Evolutionary conservation across 2,329 filamentous ascomycete genomes (phyloP).

Genomic region (Diaporthe sp.): DNA sequence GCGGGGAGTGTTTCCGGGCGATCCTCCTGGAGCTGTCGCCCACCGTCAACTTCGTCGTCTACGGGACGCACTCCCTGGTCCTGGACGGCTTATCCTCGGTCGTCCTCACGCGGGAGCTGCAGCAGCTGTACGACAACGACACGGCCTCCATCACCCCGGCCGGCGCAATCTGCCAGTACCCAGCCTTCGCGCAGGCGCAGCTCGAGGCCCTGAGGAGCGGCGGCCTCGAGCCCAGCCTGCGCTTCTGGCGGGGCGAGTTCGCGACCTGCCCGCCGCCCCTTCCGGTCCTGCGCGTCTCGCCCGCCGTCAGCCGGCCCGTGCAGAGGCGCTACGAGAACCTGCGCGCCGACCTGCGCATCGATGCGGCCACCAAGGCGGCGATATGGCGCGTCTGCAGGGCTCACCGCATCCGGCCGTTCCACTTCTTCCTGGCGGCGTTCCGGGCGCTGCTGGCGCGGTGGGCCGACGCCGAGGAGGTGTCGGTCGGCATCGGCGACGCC

Average conservation of each 20-base stretch:
- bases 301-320: background rate
- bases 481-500: slow-evolving; percentile 63
- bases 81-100: slow-evolving; percentile 1
- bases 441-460: slow-evolving; percentile 42
- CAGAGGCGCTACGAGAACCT: slow-evolving; percentile 16
- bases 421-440: slow-evolving; percentile 53
- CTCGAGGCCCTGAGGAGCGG: background rate
- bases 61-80: slow-evolving; percentile 3
- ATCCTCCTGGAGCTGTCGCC: slow-evolving; percentile 1
- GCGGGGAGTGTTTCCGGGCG: background rate
- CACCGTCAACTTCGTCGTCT: slow-evolving; percentile 7
- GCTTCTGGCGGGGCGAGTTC: background rate
- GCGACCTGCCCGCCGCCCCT: background rate
- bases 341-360: slow-evolving; percentile 8
- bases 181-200: background rate
- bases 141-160: background rate
- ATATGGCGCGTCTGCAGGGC: slow-evolving; percentile 1
- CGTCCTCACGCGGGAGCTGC: slow-evolving; percentile 2
- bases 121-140: slow-evolving; percentile 10
- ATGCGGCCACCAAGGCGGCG: slow-evolving; percentile 5
- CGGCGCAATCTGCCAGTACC: background rate
- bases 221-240: background rate
- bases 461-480: slow-evolving; percentile 52
- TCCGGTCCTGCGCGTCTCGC: background rate
- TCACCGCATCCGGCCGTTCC: slow-evolving; percentile 52